Evolutionary conservation across 1,139 yeast genomes (phyloP).

Genomic region (Magnusiomyces paraingens): DNA sequence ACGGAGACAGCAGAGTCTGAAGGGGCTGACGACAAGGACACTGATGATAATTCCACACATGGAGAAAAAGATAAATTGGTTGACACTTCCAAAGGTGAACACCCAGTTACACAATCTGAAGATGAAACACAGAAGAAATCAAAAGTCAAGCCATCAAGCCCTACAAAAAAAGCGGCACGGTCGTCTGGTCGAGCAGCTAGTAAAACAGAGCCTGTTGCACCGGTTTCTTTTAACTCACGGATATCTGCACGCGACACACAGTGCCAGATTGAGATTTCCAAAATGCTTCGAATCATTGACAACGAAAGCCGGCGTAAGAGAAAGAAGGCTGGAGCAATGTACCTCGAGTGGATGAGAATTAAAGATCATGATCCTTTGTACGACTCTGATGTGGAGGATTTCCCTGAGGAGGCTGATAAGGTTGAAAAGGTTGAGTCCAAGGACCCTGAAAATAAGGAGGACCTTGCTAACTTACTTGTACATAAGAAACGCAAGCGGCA

Average conservation of each 20-base stretch:
- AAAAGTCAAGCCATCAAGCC: neutral
- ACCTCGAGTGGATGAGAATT: constrained; percentile 28
- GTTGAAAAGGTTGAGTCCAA: neutral
- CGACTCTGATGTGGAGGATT: constrained; percentile 29
- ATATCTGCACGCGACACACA: constrained; percentile 6
- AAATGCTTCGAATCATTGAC: constrained; percentile 23
- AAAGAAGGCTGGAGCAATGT: constrained; percentile 24
- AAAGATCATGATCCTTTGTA: constrained; percentile 30
- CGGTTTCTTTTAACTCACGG: constrained; percentile 2
- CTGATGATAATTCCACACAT: neutral
- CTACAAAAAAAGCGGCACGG: neutral
- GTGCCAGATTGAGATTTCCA: constrained; percentile 21
- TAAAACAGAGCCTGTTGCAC: neutral
- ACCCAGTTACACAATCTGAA: neutral
- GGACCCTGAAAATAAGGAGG: constrained; percentile 2
- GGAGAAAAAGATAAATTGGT: neutral
- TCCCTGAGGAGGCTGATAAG: constrained; percentile 6
- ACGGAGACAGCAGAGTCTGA: neutral
- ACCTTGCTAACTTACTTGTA: neutral
- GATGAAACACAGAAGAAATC: neutral
- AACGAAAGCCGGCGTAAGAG: constrained; percentile 23
- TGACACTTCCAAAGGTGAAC: neutral
- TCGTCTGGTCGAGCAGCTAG: neutral
- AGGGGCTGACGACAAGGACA: neutral
- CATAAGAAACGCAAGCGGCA: constrained; percentile 7